phyloP scores from a whole-genome alignment of 2,329 filamentous ascomycete genomes.

The Aspergillus sp. region DNA sequence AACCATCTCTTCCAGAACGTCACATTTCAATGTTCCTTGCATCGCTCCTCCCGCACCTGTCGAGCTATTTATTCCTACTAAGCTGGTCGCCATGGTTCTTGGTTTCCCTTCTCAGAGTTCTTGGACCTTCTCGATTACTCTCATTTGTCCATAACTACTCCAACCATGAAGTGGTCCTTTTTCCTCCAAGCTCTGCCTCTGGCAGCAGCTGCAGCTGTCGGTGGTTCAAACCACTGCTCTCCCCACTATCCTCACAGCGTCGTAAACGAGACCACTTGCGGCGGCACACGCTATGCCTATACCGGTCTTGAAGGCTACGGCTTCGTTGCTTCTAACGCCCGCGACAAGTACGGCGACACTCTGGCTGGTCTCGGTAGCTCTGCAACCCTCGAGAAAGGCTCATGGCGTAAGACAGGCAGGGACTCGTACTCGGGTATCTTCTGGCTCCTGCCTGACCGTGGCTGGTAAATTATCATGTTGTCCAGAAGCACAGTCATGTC shows the following conservation, averaged over 20 bases:
- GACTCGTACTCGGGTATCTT: conserved; percentile 64
- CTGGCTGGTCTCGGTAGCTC: conserved; percentile 69
- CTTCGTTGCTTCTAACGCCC: conserved; percentile 59
- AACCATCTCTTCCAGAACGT: not conserved
- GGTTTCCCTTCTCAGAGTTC: not conserved
- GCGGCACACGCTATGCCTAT: conserved; percentile 67
- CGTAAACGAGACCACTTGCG: conserved; percentile 60
- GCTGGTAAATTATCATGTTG: conserved; percentile 55
- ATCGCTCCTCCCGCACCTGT: not conserved
- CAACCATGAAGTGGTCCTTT: conserved; percentile 29
- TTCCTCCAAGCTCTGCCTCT: conserved; percentile 23
- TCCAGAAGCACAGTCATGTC: not conserved
- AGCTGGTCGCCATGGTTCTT: not conserved
- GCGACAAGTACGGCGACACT: conserved; percentile 72
- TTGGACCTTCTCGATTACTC: not conserved
- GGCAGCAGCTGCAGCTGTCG: conserved; percentile 22
- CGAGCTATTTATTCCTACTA: conserved; percentile 7
- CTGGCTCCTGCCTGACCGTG: conserved; percentile 69
- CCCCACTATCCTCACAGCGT: conserved; percentile 12
- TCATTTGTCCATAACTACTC: conserved; percentile 9
- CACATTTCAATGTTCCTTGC: not conserved
- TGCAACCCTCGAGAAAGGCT: conserved; percentile 63
- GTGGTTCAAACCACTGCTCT: conserved; percentile 7
- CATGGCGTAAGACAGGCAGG: conserved; percentile 60
- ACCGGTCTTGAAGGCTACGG: conserved; percentile 70